phyloP scores from a whole-genome alignment of 2,329 filamentous ascomycete species.

The Pseudogymnoascus sp. region DNA sequence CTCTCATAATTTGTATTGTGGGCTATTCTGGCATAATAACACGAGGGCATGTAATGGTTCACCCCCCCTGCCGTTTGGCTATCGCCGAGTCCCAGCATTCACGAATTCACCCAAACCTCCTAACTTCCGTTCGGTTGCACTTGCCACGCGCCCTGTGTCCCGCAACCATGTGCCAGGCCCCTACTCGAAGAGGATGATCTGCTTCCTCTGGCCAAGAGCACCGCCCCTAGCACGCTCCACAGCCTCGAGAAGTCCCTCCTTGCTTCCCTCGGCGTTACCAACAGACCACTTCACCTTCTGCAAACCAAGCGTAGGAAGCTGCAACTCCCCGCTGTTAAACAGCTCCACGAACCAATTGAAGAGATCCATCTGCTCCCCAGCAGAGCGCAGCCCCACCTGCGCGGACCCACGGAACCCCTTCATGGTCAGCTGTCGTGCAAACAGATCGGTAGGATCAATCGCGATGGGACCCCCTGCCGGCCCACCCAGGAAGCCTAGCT shows the following conservation, averaged over 20 bases:
- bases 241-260: background rate
- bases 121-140: background rate
- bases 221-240: background rate
- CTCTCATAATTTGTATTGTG: background rate
- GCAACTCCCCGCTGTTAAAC: background rate
- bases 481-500: slow-evolving; percentile 16
- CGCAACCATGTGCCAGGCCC: background rate
- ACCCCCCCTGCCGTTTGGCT: background rate
- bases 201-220: background rate
- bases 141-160: background rate
- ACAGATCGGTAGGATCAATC: slow-evolving; percentile 1
- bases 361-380: background rate
- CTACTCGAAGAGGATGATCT: slow-evolving; percentile 3
- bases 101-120: background rate
- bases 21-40: background rate
- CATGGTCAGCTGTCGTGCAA: background rate
- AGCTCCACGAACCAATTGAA: background rate
- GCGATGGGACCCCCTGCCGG: background rate
- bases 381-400: background rate
- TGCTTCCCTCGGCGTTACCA: background rate
- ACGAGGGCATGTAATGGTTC: background rate
- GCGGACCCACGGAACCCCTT: background rate
- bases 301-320: background rate
- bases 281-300: background rate
- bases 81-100: background rate